These are phyloP conservation scores for Moesziomyces parantarcticus DNA, from an alignment of 1,284 basidiomycete species.

Conservation along the genomic window DNA sequence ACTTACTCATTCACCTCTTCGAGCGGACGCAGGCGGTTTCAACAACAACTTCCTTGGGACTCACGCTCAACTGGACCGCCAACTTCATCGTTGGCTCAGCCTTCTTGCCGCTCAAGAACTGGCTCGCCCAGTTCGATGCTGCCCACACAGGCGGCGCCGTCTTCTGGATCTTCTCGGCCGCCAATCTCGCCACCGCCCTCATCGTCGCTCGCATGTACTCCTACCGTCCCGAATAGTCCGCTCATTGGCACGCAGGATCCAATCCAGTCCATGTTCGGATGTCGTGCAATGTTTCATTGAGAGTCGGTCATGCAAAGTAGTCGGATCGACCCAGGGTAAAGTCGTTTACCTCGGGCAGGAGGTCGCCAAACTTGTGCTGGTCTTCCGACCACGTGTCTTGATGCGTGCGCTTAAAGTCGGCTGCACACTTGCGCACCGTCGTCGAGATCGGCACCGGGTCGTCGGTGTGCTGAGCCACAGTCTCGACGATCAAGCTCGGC, in stretches of 20 bases:
- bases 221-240: slow-evolving; percentile 26
- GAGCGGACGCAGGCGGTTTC: slow-evolving; percentile 76
- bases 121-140: slow-evolving; percentile 70
- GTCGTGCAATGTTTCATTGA: background rate
- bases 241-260: background rate
- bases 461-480: slow-evolving; percentile 80
- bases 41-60: slow-evolving; percentile 81
- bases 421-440: slow-evolving; percentile 86
- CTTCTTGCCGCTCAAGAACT: slow-evolving; percentile 83
- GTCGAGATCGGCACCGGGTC: slow-evolving; percentile 92
- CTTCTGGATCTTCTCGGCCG: slow-evolving; percentile 52
- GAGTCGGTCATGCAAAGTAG: slow-evolving; percentile 57
- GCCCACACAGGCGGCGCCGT: slow-evolving; percentile 55
- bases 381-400: slow-evolving; percentile 89
- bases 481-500: slow-evolving; percentile 77
- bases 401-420: slow-evolving; percentile 80
- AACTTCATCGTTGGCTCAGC: slow-evolving; percentile 84
- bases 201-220: slow-evolving; percentile 45
- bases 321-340: slow-evolving; percentile 63
- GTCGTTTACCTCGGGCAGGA: slow-evolving; percentile 60
- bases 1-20: background rate
- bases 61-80: slow-evolving; percentile 86
- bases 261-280: background rate
- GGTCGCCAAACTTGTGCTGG: slow-evolving; percentile 83
- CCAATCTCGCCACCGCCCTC: slow-evolving; percentile 46